Evolutionary conservation across 768 basidiomycete genomes (phyloP).

Genomic region (Omphalotus guepiniiformis): DNA sequence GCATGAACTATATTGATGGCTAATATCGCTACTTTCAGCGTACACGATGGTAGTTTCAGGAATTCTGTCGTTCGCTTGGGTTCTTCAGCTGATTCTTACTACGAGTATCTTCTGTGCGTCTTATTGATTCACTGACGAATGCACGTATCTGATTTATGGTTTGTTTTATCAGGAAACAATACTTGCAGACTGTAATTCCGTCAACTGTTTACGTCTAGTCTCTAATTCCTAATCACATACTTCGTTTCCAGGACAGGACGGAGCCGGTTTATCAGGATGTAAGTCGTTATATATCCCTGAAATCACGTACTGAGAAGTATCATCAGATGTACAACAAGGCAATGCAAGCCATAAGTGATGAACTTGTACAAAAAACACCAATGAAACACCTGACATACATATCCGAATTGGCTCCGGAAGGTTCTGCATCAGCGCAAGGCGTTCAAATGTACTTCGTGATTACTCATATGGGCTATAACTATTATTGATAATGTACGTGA

Average conservation of each 20-base stretch:
- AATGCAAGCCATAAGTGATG: slow-evolving; percentile 61
- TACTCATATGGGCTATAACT: not conserved
- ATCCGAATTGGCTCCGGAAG: slow-evolving; percentile 43
- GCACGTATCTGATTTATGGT: too few relatives aligned
- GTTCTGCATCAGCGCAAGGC: too few relatives aligned
- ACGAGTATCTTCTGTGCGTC: slow-evolving; percentile 65
- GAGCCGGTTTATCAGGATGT: slow-evolving; percentile 3
- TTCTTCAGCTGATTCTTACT: slow-evolving; percentile 77
- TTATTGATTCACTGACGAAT: not conserved
- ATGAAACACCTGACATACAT: slow-evolving; percentile 53
- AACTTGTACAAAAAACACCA: slow-evolving; percentile 51
- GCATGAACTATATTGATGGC: not conserved
- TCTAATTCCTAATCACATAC: slow-evolving; percentile 44
- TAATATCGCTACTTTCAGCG: slow-evolving; percentile 10
- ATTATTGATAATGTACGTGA: not conserved
- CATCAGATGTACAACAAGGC: slow-evolving; percentile 73
- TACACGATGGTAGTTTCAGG: slow-evolving; percentile 20
- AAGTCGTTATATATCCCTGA: not conserved
- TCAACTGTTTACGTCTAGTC: slow-evolving; percentile 41
- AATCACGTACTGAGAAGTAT: not conserved
- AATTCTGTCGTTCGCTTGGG: slow-evolving; percentile 66
- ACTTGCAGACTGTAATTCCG: slow-evolving; percentile 50
- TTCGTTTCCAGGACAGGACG: not conserved
- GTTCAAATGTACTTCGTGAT: too few relatives aligned
- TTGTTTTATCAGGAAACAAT: slow-evolving; percentile 48